Evolutionary conservation across 2,329 filamentous ascomycete species (phyloP).

Genomic region (Aspergillus uvarum): DNA sequence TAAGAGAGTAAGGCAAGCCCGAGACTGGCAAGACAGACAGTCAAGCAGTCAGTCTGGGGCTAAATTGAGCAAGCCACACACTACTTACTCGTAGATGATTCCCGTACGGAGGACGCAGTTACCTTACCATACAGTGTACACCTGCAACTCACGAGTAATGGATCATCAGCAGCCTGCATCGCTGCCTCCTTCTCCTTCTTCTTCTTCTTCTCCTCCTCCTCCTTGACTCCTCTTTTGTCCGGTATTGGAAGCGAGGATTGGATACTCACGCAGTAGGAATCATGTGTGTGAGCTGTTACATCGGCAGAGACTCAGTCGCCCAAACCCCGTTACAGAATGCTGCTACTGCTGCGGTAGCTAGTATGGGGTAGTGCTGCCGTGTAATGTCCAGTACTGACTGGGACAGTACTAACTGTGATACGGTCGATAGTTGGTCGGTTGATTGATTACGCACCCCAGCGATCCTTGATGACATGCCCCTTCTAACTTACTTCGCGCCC

Average conservation of each 20-base stretch:
- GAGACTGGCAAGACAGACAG: not conserved
- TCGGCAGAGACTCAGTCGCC: not conserved
- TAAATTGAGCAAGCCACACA: slow-evolving; percentile 8
- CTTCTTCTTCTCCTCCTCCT: not conserved
- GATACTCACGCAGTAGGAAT: not conserved
- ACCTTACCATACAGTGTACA: slow-evolving; percentile 1
- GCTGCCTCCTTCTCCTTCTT: not conserved
- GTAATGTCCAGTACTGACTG: not conserved
- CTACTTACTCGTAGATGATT: not conserved
- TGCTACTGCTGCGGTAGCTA: not conserved
- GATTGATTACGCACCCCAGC: not conserved
- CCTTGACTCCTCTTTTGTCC: not conserved
- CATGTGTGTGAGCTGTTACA: not conserved
- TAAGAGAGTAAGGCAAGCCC: slow-evolving; percentile 15
- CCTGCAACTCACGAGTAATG: not conserved
- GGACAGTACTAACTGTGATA: not conserved
- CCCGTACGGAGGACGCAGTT: not conserved
- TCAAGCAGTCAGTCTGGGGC: slow-evolving; percentile 7
- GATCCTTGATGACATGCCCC: no score
- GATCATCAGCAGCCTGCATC: not conserved
- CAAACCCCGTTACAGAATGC: not conserved
- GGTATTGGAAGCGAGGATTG: not conserved
- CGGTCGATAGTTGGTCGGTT: no score
- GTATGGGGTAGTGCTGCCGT: not conserved
- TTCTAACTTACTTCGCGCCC: not conserved